These are phyloP conservation scores for Chalaropsis thielavioides DNA, from an alignment of 2,329 filamentous ascomycete genomes.

Conservation along the genomic window DNA sequence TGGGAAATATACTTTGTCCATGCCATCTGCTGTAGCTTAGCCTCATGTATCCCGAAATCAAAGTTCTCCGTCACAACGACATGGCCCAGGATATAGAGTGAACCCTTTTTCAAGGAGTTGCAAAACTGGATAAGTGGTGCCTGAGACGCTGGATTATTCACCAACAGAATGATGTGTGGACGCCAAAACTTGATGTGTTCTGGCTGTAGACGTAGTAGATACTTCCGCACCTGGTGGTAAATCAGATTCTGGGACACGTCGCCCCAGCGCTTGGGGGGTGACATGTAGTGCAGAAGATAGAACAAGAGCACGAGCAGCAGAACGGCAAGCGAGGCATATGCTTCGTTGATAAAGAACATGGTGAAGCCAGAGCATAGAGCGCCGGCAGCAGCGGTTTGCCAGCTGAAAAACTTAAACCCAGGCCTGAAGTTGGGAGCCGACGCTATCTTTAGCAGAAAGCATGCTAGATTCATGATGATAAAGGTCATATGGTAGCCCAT, in stretches of 20 bases:
- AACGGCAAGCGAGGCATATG: slow-evolving; percentile 64
- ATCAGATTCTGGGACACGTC: slow-evolving; percentile 83
- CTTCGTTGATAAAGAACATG: slow-evolving; percentile 82
- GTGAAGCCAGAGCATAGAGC: slow-evolving; percentile 61
- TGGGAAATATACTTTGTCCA: slow-evolving; percentile 78
- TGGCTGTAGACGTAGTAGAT: slow-evolving; percentile 64
- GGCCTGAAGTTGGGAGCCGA: slow-evolving; percentile 82
- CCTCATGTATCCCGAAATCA: slow-evolving; percentile 61
- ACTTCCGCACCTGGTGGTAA: slow-evolving; percentile 74
- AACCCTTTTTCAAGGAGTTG: slow-evolving; percentile 80
- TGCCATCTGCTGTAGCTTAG: slow-evolving; percentile 61
- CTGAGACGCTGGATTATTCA: slow-evolving; percentile 69
- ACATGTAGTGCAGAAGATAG: slow-evolving; percentile 69
- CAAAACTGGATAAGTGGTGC: slow-evolving; percentile 80
- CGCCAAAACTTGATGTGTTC: slow-evolving; percentile 93
- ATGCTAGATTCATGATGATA: slow-evolving; percentile 74
- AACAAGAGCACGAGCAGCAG: slow-evolving; percentile 63
- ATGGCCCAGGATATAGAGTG: slow-evolving; percentile 71
- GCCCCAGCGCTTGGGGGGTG: slow-evolving; percentile 76
- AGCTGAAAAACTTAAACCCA: slow-evolving; percentile 79
- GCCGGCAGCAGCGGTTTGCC: slow-evolving; percentile 64
- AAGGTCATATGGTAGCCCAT: slow-evolving; percentile 94
- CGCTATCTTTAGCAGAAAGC: slow-evolving; percentile 72
- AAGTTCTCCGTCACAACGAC: slow-evolving; percentile 81
- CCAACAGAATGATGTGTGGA: slow-evolving; percentile 70